Evolutionary conservation across 306 rosid species (phyloP).

Genomic region (Notholithocarpus densiflorus): DNA sequence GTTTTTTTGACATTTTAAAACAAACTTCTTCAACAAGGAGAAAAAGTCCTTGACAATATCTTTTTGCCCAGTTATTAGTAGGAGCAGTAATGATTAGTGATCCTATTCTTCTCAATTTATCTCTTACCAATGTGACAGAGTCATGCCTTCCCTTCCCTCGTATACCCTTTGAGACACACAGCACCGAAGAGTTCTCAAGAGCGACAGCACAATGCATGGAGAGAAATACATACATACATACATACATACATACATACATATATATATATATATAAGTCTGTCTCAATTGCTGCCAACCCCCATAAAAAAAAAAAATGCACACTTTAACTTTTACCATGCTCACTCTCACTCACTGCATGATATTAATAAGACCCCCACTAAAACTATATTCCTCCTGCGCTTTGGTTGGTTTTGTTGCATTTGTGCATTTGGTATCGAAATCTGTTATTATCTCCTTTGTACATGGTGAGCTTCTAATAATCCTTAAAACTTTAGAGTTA

Average conservation of each 20-base stretch:
- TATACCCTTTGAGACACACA: not conserved
- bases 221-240: too few species aligned
- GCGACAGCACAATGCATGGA: conserved; percentile 18
- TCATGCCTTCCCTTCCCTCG: not conserved
- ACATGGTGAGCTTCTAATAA: not conserved
- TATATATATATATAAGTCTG: too few species aligned
- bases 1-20: too few species aligned
- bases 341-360: not conserved
- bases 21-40: too few species aligned
- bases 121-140: conserved; percentile 6
- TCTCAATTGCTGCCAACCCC: conserved; percentile 3
- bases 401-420: not conserved
- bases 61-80: not conserved
- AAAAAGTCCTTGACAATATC: too few species aligned
- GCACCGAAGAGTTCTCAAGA: conserved; percentile 31
- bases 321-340: not conserved
- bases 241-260: too few species aligned
- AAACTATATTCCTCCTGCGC: not conserved
- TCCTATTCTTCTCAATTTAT: too few species aligned
- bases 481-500: not conserved
- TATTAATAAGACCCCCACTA: too few species aligned
- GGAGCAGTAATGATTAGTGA: not conserved
- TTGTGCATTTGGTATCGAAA: not conserved
- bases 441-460: not conserved
- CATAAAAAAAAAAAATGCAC: conserved; percentile 8